phyloP scores from a whole-genome alignment of 164 flowering plant genomes.

The Pachysandra terminalis region DNA sequence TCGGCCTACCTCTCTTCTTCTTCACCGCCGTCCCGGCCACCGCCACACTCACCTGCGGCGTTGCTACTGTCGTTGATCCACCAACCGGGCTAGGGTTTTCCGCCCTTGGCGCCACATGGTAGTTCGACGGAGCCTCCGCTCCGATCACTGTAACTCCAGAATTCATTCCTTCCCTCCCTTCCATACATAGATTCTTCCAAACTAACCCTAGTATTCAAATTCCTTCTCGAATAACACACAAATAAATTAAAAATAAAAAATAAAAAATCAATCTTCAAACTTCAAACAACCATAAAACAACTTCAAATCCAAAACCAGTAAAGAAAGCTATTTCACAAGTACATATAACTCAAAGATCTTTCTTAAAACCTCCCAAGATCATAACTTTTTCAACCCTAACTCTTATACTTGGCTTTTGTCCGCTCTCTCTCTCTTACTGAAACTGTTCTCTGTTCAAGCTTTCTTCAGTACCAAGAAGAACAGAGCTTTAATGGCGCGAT shows the following conservation, averaged over 20 bases:
- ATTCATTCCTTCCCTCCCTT: conserved; percentile 46
- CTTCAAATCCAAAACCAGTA: background rate
- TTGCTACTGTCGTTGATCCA: conserved; percentile 32
- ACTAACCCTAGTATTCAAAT: conserved; percentile 19
- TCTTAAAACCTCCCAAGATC: conserved; percentile 15
- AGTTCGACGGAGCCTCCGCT: conserved; percentile 80
- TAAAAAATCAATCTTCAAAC: conserved; percentile 5
- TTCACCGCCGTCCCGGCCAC: conserved; percentile 35
- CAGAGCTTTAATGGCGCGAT: conserved; percentile 7
- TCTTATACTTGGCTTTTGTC: background rate
- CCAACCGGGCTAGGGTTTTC: conserved; percentile 43
- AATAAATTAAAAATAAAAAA: no score
- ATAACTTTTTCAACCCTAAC: conserved; percentile 6
- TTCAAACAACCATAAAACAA: conserved; percentile 10
- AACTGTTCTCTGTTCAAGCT: background rate
- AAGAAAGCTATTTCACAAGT: background rate
- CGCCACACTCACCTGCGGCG: conserved; percentile 18
- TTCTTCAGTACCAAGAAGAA: conserved; percentile 2
- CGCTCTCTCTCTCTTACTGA: conserved; percentile 11
- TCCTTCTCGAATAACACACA: conserved; percentile 4
- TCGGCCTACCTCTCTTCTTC: conserved; percentile 97
- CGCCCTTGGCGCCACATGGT: conserved; percentile 65
- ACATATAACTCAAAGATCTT: background rate
- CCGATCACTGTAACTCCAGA: conserved; percentile 78
- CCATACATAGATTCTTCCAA: conserved; percentile 38